Evolutionary conservation across 75 land plant species (phyloP).

Genomic region (Cupressus sempervirens): DNA sequence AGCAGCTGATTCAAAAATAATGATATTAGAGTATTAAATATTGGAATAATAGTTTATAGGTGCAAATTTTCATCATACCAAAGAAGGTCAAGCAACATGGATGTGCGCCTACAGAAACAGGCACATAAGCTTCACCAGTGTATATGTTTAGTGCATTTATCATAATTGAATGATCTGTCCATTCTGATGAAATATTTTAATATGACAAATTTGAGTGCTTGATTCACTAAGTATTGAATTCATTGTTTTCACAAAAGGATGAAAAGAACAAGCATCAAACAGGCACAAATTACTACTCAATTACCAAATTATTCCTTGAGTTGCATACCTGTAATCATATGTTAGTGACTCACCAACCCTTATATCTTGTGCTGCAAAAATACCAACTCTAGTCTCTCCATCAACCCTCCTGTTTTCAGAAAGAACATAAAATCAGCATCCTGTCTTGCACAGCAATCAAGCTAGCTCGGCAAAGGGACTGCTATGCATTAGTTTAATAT

Average conservation of each 20-base stretch:
- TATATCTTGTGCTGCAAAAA: constrained; percentile 78
- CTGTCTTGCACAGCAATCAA: neutral
- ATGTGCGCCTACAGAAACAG: neutral
- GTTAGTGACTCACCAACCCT: constrained; percentile 80
- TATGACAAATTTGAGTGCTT: neutral
- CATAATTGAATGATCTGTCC: neutral
- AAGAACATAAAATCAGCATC: neutral
- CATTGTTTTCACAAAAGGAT: neutral
- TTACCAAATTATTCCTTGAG: neutral
- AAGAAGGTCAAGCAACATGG: neutral
- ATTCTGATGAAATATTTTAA: neutral
- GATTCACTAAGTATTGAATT: neutral
- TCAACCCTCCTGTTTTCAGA: constrained; percentile 73
- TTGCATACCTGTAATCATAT: constrained; percentile 87
- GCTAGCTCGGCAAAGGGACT: neutral
- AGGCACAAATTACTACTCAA: neutral
- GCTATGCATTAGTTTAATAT: neutral
- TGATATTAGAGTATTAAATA: neutral
- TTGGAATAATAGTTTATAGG: neutral
- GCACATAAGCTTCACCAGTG: neutral
- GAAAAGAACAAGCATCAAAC: neutral
- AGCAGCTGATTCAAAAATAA: neutral
- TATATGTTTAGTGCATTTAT: neutral
- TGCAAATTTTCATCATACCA: neutral
- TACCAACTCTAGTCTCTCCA: constrained; percentile 89